Base-by-base conservation (phyloP, 768 basidiomycete genomes). In the Lanmaoa pseudosensibilis region DNA sequence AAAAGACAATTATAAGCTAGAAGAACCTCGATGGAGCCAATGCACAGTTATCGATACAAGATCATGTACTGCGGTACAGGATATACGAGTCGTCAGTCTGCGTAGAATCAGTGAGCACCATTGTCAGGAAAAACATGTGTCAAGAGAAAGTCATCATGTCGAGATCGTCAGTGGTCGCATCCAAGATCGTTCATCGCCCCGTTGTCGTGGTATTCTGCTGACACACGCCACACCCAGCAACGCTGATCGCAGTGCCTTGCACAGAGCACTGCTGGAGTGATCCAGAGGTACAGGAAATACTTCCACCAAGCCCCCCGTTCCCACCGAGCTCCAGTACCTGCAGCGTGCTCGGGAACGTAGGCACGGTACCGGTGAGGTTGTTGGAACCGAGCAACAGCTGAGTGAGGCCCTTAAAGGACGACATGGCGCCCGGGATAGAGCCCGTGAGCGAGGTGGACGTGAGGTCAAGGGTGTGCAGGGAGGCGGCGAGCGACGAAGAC, bases 361-460 rank as follows among this genome's bases (percentile, higher is more conserved):
- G 75, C 19, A 77, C 64, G 6, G 73, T 62, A 7, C 69, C 67
- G 1, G 70, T 62, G 39, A 78, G 66, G 57, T 75, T 71, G 61
- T 73, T 79, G 39, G 68, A 66, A 46, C 75, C 66, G 0, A 79
- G 73, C 41, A 78, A 66, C 15, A 79, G 63, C 54, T 77, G 75
- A 0, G 63, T 65, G 19, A 79, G 73, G 1, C 68, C 60, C 19
- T 62, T 63, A 23, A 77, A 64, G 19, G 74, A 70, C 9, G 73
- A 70, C 32, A 79, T 52, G 6, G 64, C 39, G 8, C 61, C 50
- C 2, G 77, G 75, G 37, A 79, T 74, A 41, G 67, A 52, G n/a
- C 73, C 73, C 2, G 72, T 68, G n/a, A 79, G 68, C 7, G 70
- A 74, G 2, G 75, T 77, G 2, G 73, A 71, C 11, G 75, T 75